phyloP scores from a whole-genome alignment of 2,329 filamentous ascomycete genomes.

The Amauroascus verrucosus region DNA sequence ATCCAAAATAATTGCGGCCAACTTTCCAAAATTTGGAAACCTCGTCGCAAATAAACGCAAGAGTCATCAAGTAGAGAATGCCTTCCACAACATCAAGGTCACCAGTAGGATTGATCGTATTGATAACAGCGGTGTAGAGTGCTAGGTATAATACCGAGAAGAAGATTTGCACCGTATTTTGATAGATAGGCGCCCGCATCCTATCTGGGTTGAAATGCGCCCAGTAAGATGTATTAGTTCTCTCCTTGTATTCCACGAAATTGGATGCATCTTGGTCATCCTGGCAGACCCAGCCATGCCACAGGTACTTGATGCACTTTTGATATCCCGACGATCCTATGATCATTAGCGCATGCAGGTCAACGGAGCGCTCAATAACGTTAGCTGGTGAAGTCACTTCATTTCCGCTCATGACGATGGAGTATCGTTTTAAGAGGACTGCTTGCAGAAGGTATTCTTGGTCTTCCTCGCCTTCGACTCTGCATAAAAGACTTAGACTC shows the following conservation, averaged over 20 bases:
- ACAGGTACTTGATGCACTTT: conserved; percentile 85
- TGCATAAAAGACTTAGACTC: conserved; percentile 23
- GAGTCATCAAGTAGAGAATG: conserved; percentile 78
- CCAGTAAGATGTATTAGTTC: conserved; percentile 66
- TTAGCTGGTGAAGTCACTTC: conserved; percentile 67
- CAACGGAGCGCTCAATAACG: conserved; percentile 85
- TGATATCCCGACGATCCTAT: conserved; percentile 93
- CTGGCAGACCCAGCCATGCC: conserved; percentile 94
- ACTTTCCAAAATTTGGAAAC: conserved; percentile 86
- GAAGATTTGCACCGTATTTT: conserved; percentile 79
- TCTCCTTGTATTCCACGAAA: conserved; percentile 78
- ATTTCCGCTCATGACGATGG: conserved; percentile 57
- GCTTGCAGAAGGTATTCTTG: conserved; percentile 66
- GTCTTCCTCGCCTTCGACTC: conserved; percentile 79
- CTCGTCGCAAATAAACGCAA: conserved; percentile 86
- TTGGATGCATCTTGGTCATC: conserved; percentile 81
- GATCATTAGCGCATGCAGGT: conserved; percentile 76
- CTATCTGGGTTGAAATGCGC: conserved; percentile 85
- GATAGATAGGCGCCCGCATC: conserved; percentile 84
- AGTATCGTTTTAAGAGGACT: conserved; percentile 79
- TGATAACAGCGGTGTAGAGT: conserved; percentile 84
- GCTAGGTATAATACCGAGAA: conserved; percentile 73
- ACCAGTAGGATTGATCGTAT: conserved; percentile 77
- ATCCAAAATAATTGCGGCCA: conserved; percentile 78
- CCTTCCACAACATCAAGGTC: conserved; percentile 77